Evolutionary conservation across 345 rosid species (phyloP).

Genomic region (Aethionema arabicum): DNA sequence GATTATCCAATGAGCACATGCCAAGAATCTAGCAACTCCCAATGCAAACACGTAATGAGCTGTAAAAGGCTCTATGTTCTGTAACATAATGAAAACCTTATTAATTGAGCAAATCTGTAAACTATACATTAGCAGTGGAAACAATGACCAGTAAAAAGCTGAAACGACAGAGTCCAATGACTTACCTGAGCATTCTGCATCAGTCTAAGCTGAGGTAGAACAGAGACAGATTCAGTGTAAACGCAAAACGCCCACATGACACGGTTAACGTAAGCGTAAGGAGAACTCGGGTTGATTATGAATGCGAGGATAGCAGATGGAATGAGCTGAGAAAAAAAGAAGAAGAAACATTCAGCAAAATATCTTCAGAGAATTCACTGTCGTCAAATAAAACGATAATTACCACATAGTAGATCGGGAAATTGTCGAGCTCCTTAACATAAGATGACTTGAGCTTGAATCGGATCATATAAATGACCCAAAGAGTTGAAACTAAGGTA

Average conservation of each 20-base stretch:
- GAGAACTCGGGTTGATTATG: slow-evolving; percentile 46
- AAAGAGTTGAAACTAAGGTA: slow-evolving; percentile 53
- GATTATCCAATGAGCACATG: slow-evolving; percentile 82
- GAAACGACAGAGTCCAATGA: neutral
- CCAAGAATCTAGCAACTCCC: slow-evolving; percentile 69
- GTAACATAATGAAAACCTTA: slow-evolving; percentile 1
- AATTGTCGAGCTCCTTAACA: slow-evolving; percentile 57
- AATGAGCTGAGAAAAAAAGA: slow-evolving; percentile 45
- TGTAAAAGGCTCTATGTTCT: slow-evolving; percentile 88
- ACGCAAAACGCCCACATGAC: slow-evolving; percentile 66
- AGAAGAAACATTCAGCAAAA: neutral
- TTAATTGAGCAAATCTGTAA: neutral
- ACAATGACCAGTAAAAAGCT: neutral
- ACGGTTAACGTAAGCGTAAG: slow-evolving; percentile 16
- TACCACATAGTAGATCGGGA: slow-evolving; percentile 59
- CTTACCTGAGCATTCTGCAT: slow-evolving; percentile 86
- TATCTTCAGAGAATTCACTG: neutral
- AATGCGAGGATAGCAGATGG: slow-evolving; percentile 57
- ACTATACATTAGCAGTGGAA: neutral
- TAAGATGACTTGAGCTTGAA: slow-evolving; percentile 69
- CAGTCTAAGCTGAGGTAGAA: slow-evolving; percentile 81
- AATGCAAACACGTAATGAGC: slow-evolving; percentile 85
- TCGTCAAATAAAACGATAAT: neutral
- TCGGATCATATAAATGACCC: slow-evolving; percentile 77
- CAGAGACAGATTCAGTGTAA: slow-evolving; percentile 69